phyloP scores from a whole-genome alignment of 2,329 filamentous ascomycete genomes.

The Penicillium sp. region DNA sequence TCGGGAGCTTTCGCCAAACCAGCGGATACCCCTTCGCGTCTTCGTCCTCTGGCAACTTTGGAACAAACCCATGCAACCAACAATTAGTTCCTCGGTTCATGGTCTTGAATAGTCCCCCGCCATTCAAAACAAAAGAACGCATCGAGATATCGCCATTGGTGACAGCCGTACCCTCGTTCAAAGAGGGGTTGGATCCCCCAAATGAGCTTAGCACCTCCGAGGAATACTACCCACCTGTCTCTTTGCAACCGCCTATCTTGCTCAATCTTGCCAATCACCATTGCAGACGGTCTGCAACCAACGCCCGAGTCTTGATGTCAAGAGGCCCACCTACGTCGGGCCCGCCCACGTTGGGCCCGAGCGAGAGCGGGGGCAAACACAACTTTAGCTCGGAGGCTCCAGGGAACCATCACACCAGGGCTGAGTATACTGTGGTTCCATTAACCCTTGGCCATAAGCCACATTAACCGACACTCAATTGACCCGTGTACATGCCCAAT shows the following conservation, averaged over 20 bases:
- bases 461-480: not conserved
- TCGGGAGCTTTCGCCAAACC: not conserved
- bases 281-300: not conserved
- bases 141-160: not conserved
- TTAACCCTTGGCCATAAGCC: not conserved
- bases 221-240: not conserved
- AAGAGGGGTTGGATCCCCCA: not conserved
- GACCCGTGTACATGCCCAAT: not conserved
- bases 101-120: too few relatives aligned
- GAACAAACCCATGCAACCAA: not conserved
- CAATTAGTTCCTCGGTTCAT: not conserved
- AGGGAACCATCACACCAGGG: not conserved
- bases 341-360: not conserved
- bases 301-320: not conserved
- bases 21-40: not conserved
- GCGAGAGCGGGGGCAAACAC: not conserved
- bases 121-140: not conserved
- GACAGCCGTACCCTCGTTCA: not conserved
- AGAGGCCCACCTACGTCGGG: not conserved
- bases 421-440: not conserved
- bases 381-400: not conserved
- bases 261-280: not conserved
- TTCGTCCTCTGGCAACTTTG: not conserved
- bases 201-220: not conserved
- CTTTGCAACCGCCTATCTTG: not conserved